Evolutionary conservation across 2,329 filamentous ascomycete species (phyloP), one percentile per base, ranked within the genome.

Genomic region (Fusarium solani-melongenae): DNA sequence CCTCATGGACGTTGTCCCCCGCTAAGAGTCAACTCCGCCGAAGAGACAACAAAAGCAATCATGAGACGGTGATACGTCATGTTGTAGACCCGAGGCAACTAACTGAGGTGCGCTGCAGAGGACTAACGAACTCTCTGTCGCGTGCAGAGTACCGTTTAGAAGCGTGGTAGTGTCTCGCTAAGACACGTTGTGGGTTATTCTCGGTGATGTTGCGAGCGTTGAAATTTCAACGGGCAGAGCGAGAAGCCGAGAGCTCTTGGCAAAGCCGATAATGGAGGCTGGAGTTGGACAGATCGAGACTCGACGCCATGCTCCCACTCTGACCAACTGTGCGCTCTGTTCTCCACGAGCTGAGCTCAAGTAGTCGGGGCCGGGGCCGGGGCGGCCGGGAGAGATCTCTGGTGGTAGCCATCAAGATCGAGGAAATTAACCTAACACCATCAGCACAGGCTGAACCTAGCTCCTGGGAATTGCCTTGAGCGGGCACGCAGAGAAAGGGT

Each of bases 21-120:
- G 61, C 60, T 17, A 20, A 39, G 59, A 49, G 31, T 11, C 15
- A n/a, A 51, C 51, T 64, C 22, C 29, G 44, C 44, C 70, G 66
- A 75, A 72, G 72, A 76, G 73, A 72, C 66, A 76, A 69, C 62
- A 74, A 76, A 74, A 72, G 69, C 66, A 76, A 58, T 46, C 61
- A 59, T 57, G 55, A 64, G 41, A 29, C 46, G 8, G 20, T n/a
- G 57, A 51, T 70, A 68, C 71, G 66, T 70, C 74, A 77, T 66
- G 61, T n/a, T 33, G 15, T 36, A 44, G 62, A 33, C 39, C 39
- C 46, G 51, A 66, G 41, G 58, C 62, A 59, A 66, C 58, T 51
- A 69, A 31, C 29, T 14, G 31, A 36, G 38, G 41, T 44, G 15
- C 24, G 31, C 27, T 20, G 27, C 22, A 34, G 38, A 57, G 8